phyloP scores from a whole-genome alignment of 352 stramenopile genomes.

The Phytopythium litorale region DNA sequence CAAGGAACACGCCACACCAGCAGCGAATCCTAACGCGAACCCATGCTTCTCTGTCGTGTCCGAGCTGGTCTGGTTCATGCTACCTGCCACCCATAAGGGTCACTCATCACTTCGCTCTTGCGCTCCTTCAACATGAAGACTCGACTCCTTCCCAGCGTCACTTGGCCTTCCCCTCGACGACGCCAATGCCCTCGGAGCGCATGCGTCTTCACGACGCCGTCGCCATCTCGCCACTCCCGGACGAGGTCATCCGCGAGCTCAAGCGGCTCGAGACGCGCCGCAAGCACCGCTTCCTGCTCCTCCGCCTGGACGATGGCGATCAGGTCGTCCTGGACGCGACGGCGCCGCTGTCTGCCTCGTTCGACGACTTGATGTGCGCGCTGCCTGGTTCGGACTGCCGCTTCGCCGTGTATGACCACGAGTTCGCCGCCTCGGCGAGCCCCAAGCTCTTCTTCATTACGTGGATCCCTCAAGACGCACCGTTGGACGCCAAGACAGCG shows the following conservation, averaged over 20 bases:
- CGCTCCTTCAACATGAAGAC: background rate
- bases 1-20: too few relatives aligned
- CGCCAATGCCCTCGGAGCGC: slow-evolving; percentile 76
- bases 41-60: too few relatives aligned
- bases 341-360: slow-evolving; percentile 43
- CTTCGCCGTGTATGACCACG: slow-evolving; percentile 87
- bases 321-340: slow-evolving; percentile 58
- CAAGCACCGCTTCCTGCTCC: slow-evolving; percentile 80
- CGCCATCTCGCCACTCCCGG: slow-evolving; percentile 54
- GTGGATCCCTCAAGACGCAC: slow-evolving; percentile 77
- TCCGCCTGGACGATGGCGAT: slow-evolving; percentile 74
- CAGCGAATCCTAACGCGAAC: too few relatives aligned
- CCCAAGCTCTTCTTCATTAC: slow-evolving; percentile 86
- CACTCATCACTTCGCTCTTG: background rate
- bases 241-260: slow-evolving; percentile 56
- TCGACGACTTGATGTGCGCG: slow-evolving; percentile 45
- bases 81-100: background rate
- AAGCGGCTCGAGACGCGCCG: slow-evolving; percentile 86
- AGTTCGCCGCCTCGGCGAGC: slow-evolving; percentile 55
- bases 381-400: slow-evolving; percentile 79
- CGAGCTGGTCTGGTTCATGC: too few relatives aligned
- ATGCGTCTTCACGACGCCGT: slow-evolving; percentile 72
- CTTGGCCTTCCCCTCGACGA: slow-evolving; percentile 30
- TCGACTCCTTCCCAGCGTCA: background rate
- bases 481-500: slow-evolving; percentile 76